phyloP scores from a whole-genome alignment of 495 filamentous ascomycete species.

The Massariosphaeria phaeospora region DNA sequence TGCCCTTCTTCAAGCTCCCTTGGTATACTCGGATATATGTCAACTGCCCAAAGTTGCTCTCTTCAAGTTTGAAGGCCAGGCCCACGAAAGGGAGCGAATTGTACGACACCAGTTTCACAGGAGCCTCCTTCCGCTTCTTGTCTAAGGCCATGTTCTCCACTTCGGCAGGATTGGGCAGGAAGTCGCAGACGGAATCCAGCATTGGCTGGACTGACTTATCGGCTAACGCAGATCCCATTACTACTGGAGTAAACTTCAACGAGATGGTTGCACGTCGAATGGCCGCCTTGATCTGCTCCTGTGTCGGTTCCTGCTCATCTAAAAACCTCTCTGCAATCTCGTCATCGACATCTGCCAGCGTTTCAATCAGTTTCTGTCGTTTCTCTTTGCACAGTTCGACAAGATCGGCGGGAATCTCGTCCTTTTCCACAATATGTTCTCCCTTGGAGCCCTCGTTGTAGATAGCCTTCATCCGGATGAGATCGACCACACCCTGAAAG shows the following conservation, averaged over 20 bases:
- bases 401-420: constrained; percentile 75
- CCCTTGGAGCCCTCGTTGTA: constrained; percentile 84
- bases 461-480: constrained; percentile 86
- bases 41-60: constrained; percentile 96
- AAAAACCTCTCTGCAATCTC: constrained; percentile 97
- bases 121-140: constrained; percentile 65
- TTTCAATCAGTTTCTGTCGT: constrained; percentile 81
- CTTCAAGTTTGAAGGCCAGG: constrained; percentile 97
- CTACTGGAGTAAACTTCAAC: constrained; percentile 88
- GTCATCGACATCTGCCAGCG: constrained; percentile 94
- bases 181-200: constrained; percentile 95
- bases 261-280: constrained; percentile 83
- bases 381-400: constrained; percentile 71
- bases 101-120: constrained; percentile 84
- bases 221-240: constrained; percentile 93
- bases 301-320: constrained; percentile 71
- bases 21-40: constrained; percentile 99
- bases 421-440: constrained; percentile 63
- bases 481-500: constrained; percentile 90
- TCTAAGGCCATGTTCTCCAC: constrained; percentile 89
- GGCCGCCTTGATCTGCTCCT: constrained; percentile 78
- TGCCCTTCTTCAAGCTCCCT: constrained; percentile 79
- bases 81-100: constrained; percentile 91
- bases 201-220: constrained; percentile 96
- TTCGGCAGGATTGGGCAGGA: constrained; percentile 87